Conservation (phyloP, 768 basidiomycete genomes). For the Termitomyces sp. region DNA sequence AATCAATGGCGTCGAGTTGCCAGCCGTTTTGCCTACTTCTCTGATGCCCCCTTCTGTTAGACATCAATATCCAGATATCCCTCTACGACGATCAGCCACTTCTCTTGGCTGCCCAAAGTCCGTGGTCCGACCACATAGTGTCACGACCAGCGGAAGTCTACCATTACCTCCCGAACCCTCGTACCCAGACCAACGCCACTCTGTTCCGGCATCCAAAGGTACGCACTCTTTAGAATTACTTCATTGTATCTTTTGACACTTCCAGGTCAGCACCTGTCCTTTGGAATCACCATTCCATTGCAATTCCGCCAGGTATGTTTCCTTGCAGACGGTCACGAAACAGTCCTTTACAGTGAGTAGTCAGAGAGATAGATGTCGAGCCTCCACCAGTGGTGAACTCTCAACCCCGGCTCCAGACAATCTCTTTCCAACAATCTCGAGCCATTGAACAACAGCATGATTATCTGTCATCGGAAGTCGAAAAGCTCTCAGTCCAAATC, state of each 20-base stretch:
- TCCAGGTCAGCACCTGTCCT: not conserved
- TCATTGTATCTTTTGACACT: not conserved
- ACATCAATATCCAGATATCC: slow-evolving; percentile 1
- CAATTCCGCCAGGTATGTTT: not conserved
- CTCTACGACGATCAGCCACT: slow-evolving; percentile 5
- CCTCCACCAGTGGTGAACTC: not conserved
- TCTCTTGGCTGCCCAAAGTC: not conserved
- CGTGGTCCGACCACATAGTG: not conserved
- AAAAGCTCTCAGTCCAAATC: slow-evolving; percentile 15
- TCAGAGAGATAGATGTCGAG: not conserved
- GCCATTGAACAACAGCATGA: slow-evolving; percentile 7
- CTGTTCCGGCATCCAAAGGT: slow-evolving; percentile 1
- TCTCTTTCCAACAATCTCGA: slow-evolving; percentile 1
- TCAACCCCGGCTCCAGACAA: not conserved
- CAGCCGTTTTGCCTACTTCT: slow-evolving; percentile 28
- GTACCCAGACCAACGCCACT: slow-evolving; percentile 3
- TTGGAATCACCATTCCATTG: not conserved
- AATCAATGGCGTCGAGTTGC: slow-evolving; percentile 30
- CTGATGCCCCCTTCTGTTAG: slow-evolving; percentile 29
- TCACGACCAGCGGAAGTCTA: not conserved
- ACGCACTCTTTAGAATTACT: not conserved
- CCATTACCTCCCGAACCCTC: slow-evolving; percentile 14
- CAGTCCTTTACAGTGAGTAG: not conserved
- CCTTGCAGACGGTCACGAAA: not conserved
- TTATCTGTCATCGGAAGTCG: slow-evolving; percentile 9